Conservation (phyloP, 257 asterid genomes). For the Cynanchum wilfordii region DNA sequence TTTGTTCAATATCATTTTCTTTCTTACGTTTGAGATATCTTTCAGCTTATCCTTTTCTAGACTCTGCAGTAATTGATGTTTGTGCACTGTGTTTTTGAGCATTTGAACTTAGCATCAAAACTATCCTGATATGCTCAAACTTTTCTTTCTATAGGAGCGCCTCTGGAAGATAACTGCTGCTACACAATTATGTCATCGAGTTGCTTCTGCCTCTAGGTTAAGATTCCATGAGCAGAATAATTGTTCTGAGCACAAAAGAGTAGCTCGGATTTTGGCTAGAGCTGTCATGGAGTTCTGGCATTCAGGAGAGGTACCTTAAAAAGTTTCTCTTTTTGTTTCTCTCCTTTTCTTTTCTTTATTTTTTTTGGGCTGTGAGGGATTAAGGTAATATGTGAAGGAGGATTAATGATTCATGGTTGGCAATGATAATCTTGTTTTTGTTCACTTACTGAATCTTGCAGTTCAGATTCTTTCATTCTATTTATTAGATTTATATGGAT, state of each 20-base stretch:
- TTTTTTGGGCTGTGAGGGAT: not conserved
- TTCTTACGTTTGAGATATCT: not conserved
- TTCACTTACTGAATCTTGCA: not conserved
- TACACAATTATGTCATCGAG: conserved; percentile 52
- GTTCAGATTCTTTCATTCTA: not conserved
- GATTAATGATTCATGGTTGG: not conserved
- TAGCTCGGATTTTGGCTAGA: conserved; percentile 61
- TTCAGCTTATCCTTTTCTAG: not conserved
- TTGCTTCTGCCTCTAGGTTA: conserved; percentile 43
- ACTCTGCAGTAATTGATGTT: not conserved
- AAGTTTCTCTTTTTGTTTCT: not conserved
- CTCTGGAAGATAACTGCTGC: conserved; percentile 80
- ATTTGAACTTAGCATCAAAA: not conserved
- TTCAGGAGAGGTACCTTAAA: conserved; percentile 49
- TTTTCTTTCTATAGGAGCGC: conserved; percentile 60
- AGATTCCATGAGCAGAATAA: conserved; percentile 39
- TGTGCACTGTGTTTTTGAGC: not conserved
- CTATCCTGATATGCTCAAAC: not conserved
- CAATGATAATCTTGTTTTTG: not conserved
- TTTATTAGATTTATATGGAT: not conserved
- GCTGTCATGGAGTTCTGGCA: conserved; percentile 85
- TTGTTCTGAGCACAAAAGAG: conserved; percentile 48
- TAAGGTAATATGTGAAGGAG: not conserved
- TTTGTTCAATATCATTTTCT: not conserved
- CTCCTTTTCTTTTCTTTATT: conserved; percentile 5